Percentiles rank a stretch among this genome's conserved stretches.
Evolutionary conservation across 441 rosid species (phyloP).

Genomic region (Sinapis alba): DNA sequence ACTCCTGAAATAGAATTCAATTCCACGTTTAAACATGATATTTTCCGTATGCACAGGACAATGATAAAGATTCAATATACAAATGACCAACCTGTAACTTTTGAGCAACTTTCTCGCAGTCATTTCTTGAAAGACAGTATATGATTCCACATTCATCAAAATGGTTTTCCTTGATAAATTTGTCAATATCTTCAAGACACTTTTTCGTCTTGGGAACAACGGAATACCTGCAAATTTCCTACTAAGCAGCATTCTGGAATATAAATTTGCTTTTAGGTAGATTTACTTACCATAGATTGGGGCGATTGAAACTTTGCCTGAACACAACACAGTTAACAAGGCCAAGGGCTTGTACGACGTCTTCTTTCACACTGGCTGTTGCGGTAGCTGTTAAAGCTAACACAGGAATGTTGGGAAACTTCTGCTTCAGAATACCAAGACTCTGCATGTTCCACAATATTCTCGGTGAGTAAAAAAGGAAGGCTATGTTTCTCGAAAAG

Average conservation of each 20-base stretch:
- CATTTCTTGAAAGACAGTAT: constrained; percentile 94
- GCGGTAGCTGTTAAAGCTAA: constrained; percentile 96
- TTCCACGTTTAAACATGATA: background rate
- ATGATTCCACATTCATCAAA: constrained; percentile 90
- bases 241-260: constrained; percentile 29
- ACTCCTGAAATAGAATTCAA: constrained; percentile 54
- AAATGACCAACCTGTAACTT: constrained; percentile 59
- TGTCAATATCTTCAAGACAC: constrained; percentile 83
- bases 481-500: constrained; percentile 8
- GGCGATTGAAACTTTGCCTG: constrained; percentile 93
- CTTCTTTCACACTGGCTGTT: constrained; percentile 96
- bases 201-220: constrained; percentile 82
- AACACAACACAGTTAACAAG: constrained; percentile 85
- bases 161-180: constrained; percentile 77
- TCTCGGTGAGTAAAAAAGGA: constrained; percentile 27
- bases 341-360: constrained; percentile 96
- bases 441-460: constrained; percentile 51
- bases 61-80: background rate
- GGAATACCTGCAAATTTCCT: constrained; percentile 59
- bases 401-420: constrained; percentile 81
- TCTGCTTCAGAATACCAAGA: constrained; percentile 88
- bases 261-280: background rate
- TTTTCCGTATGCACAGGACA: background rate
- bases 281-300: constrained; percentile 59
- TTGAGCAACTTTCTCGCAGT: constrained; percentile 93